Conservation (phyloP, 352 stramenopile species). For the Globisporangium parvum region DNA sequence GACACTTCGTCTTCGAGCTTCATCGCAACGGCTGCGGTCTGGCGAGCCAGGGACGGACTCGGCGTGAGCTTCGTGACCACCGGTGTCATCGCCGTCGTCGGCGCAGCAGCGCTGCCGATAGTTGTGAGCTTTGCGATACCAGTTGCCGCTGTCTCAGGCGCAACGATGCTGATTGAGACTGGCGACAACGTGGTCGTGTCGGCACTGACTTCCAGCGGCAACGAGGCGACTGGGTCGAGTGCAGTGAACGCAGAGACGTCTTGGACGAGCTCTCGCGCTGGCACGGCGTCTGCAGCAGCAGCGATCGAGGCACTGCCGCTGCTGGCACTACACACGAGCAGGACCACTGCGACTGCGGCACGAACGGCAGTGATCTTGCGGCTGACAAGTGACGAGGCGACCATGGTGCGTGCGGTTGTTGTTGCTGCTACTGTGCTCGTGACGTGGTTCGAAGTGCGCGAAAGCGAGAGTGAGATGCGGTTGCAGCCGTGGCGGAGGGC, state of each 20-base stretch:
- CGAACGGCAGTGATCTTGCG: neutral
- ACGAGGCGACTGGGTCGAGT: neutral
- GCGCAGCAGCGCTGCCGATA: neutral
- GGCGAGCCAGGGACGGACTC: neutral
- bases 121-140: neutral
- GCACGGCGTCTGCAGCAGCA: neutral
- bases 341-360: neutral
- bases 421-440: neutral
- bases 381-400: neutral
- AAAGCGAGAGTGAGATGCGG: slow-evolving; percentile 1
- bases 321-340: neutral
- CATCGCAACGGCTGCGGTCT: neutral
- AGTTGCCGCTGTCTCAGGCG: neutral
- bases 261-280: neutral
- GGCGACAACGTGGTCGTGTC: neutral
- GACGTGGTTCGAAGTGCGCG: neutral
- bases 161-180: neutral
- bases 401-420: neutral
- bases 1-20: neutral
- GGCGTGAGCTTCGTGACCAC: neutral
- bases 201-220: neutral
- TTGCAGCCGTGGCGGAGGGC: neutral
- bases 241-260: neutral
- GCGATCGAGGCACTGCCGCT: neutral
- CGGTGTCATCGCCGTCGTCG: too few species aligned